Percentiles rank a stretch among this genome's conserved stretches.
These are phyloP conservation scores for Lipomyces starkeyi DNA, from an alignment of 805 yeast species.

Conservation along the genomic window DNA sequence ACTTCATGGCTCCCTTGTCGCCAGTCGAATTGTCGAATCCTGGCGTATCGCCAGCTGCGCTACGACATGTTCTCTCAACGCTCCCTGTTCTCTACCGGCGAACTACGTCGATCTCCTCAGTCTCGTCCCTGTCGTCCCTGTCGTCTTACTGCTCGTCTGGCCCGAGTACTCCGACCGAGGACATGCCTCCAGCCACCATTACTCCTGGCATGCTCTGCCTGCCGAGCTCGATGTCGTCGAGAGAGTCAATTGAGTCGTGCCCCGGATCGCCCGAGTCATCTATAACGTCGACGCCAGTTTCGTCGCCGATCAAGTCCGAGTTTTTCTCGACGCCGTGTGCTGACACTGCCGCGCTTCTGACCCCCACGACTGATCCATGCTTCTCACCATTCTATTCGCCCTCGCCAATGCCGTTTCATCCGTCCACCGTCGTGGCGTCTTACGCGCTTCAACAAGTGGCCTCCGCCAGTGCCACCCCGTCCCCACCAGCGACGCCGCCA, in stretches of 20 bases:
- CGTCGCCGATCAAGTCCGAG: conserved; percentile 18
- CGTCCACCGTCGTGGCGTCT: conserved; percentile 33
- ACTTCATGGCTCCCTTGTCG: neutral
- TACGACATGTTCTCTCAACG: conserved; percentile 29
- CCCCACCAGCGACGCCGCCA: conserved; percentile 37
- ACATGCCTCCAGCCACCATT: conserved; percentile 32
- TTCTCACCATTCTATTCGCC: conserved; percentile 32
- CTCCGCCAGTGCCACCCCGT: conserved; percentile 28
- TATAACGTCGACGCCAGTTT: conserved; percentile 13
- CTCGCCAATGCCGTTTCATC: conserved; percentile 17
- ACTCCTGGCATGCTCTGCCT: conserved; percentile 34
- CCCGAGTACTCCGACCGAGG: conserved; percentile 34
- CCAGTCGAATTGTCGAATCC: neutral
- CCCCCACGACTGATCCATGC: conserved; percentile 25
- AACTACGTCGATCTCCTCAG: conserved; percentile 13
- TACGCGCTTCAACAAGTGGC: conserved; percentile 32
- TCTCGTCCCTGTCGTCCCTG: conserved; percentile 14
- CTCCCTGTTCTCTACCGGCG: conserved; percentile 31
- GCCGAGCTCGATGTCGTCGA: conserved; percentile 4
- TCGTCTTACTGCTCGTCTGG: conserved; percentile 30
- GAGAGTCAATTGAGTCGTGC: conserved; percentile 8
- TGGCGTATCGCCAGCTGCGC: conserved; percentile 15
- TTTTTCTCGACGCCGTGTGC: conserved; percentile 25
- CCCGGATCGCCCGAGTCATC: conserved; percentile 19
- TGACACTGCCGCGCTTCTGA: conserved; percentile 15